These are phyloP conservation scores for Chloris gayana DNA, from an alignment of 176 grass and related monocot species.

Conservation along the genomic window DNA sequence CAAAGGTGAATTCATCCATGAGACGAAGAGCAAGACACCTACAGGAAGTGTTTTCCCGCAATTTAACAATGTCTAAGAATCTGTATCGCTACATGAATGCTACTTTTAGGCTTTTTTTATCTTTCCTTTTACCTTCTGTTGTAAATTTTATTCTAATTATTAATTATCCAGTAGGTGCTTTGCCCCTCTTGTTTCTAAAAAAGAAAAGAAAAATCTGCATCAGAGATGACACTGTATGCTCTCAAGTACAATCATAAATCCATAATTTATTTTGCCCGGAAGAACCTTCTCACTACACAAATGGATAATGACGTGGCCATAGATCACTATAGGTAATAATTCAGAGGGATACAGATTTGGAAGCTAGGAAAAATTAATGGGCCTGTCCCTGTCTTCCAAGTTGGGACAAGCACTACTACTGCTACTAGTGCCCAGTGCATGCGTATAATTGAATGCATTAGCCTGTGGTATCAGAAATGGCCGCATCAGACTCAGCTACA, in stretches of 20 bases:
- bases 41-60: no score
- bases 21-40: no score
- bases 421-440: conserved; percentile 18
- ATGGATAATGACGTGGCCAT: conserved; percentile 16
- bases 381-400: conserved; percentile 40
- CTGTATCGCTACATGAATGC: no score
- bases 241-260: conserved; percentile 20
- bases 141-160: no score
- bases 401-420: conserved; percentile 45
- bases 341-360: conserved; percentile 34
- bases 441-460: conserved; percentile 24
- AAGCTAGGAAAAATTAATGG: conserved; percentile 36
- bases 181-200: no score
- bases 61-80: no score
- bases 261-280: conserved; percentile 11
- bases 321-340: conserved; percentile 35
- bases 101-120: no score
- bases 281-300: conserved; percentile 21
- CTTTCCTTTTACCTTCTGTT: no score
- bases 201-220: conserved; percentile 7
- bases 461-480: conserved; percentile 23
- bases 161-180: no score
- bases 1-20: no score
- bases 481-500: conserved; percentile 2
- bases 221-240: background rate